A percentile compares a stretch with the other conserved stretches of the same genome.
phyloP scores from a whole-genome alignment of 2,329 filamentous ascomycete species.

The Purpureocillium takamizusanense region DNA sequence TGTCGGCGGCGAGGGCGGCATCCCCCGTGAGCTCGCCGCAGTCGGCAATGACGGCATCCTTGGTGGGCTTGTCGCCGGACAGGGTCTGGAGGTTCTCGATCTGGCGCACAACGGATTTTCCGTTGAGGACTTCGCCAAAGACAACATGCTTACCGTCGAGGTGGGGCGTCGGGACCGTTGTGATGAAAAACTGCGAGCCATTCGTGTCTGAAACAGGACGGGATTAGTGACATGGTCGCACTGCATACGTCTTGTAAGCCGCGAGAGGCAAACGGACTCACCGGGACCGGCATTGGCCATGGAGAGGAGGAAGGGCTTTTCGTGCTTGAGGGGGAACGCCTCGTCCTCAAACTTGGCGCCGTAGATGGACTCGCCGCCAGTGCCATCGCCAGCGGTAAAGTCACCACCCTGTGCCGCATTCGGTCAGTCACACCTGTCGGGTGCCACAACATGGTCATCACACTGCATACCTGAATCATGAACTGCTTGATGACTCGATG shows the following conservation, averaged over 20 bases:
- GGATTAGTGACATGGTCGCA: conserved; percentile 2
- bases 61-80: conserved; percentile 65
- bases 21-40: conserved; percentile 77
- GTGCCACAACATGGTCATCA: not conserved
- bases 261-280: conserved; percentile 34
- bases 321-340: conserved; percentile 88
- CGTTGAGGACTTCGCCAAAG: conserved; percentile 87
- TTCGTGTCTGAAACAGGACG: conserved; percentile 59
- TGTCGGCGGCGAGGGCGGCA: conserved; percentile 56
- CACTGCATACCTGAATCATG: conserved; percentile 59
- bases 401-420: conserved; percentile 68
- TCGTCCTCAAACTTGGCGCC: conserved; percentile 96
- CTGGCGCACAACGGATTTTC: conserved; percentile 83
- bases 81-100: conserved; percentile 77
- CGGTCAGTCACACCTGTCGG: not conserved
- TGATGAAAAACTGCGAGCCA: conserved; percentile 97
- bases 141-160: conserved; percentile 96
- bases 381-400: conserved; percentile 91
- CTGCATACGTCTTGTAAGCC: too few relatives aligned
- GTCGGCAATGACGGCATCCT: conserved; percentile 67
- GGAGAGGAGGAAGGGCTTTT: conserved; percentile 84
- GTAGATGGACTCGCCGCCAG: conserved; percentile 94
- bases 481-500: conserved; percentile 98
- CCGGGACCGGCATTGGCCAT: conserved; percentile 97
- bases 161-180: conserved; percentile 89